A percentile compares a stretch with the other conserved stretches of the same genome.
phyloP scores from a whole-genome alignment of 1,139 yeast genomes.

The Suhomyces guaymorum region DNA sequence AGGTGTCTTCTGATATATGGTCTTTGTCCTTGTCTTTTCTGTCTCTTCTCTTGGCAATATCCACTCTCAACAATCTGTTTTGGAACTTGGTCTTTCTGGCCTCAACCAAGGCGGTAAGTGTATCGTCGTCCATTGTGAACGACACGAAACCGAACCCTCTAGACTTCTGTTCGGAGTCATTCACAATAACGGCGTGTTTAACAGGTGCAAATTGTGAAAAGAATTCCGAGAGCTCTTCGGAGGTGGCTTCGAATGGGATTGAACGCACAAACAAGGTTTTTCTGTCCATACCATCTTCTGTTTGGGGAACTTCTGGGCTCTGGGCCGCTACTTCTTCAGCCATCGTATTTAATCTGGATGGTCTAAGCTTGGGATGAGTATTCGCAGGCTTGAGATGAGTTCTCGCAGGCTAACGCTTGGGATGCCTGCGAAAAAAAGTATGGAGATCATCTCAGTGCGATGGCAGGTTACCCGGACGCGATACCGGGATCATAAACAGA shows the following conservation, averaged over 20 bases:
- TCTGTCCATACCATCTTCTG: constrained; percentile 49
- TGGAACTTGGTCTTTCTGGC: constrained; percentile 68
- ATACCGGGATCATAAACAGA: constrained; percentile 7
- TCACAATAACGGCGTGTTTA: constrained; percentile 91
- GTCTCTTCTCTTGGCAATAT: constrained; percentile 89
- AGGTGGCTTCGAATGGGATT: constrained; percentile 77
- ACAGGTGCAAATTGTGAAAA: constrained; percentile 94
- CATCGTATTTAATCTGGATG: constrained; percentile 6
- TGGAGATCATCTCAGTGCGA: constrained; percentile 13
- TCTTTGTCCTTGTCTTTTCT: constrained; percentile 56
- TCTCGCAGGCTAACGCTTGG: too few species aligned
- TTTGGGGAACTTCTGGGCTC: constrained; percentile 1
- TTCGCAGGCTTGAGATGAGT: too few species aligned
- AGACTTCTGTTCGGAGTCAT: constrained; percentile 69
- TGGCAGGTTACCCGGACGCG: constrained; percentile 13
- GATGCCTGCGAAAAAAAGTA: constrained; percentile 8
- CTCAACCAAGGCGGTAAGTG: constrained; percentile 69
- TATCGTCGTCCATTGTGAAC: constrained; percentile 83
- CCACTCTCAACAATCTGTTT: constrained; percentile 69
- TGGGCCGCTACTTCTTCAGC: constrained; percentile 5
- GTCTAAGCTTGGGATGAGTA: too few species aligned
- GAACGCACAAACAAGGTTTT: constrained; percentile 82
- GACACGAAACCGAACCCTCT: constrained; percentile 97
- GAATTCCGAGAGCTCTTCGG: constrained; percentile 76
- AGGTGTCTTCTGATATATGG: constrained; percentile 16